Conservation (phyloP, 2,329 filamentous ascomycete genomes). For the Trichoderma sp. region DNA sequence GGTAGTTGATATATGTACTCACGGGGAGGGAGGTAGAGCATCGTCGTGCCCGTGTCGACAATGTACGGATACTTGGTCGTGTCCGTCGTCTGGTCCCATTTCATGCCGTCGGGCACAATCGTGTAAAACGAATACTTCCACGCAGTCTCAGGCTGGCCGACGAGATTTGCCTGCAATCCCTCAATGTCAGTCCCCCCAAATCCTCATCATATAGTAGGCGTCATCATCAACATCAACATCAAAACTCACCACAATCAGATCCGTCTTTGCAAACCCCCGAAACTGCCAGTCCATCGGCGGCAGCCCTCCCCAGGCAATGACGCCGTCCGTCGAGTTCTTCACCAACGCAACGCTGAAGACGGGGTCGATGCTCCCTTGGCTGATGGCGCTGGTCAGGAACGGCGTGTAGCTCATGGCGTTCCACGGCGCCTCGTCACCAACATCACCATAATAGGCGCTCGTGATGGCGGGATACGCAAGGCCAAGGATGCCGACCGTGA, state of each 20-base stretch:
- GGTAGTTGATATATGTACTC: conserved; percentile 26
- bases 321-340: conserved; percentile 48
- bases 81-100: conserved; percentile 45
- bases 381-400: conserved; percentile 51
- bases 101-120: conserved; percentile 51
- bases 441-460: conserved; percentile 47
- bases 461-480: conserved; percentile 54
- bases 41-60: conserved; percentile 54
- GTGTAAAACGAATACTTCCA: conserved; percentile 56
- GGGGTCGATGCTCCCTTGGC: conserved; percentile 47
- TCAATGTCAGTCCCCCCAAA: background rate
- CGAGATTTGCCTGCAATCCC: conserved; percentile 45
- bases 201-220: background rate
- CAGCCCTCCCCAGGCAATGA: conserved; percentile 51
- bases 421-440: conserved; percentile 41
- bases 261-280: conserved; percentile 37
- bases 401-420: conserved; percentile 48
- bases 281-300: conserved; percentile 40
- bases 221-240: background rate
- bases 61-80: conserved; percentile 50
- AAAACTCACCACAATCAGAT: conserved; percentile 48
- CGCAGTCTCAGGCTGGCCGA: conserved; percentile 39
- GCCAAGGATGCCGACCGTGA: conserved; percentile 53
- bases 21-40: conserved; percentile 53
- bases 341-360: conserved; percentile 51